These are phyloP conservation scores for Penicillium sp. DNA, from an alignment of 2,329 filamentous ascomycete species.

Conservation along the genomic window DNA sequence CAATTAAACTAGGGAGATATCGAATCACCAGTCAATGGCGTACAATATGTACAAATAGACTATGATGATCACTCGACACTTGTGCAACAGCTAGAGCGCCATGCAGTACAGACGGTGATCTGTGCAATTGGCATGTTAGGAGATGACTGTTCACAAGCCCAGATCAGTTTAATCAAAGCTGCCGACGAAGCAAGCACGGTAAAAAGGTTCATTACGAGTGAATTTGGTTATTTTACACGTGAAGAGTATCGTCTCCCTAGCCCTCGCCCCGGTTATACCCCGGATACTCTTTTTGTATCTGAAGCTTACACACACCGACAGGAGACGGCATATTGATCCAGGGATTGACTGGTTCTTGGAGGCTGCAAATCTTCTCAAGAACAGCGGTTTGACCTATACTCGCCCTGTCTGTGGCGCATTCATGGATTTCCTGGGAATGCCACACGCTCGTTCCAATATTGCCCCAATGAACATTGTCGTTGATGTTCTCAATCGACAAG, in stretches of 20 bases:
- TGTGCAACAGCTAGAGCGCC: conserved; percentile 4
- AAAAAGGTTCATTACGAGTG: conserved; percentile 11
- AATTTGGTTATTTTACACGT: conserved; percentile 10
- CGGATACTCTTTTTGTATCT: not conserved
- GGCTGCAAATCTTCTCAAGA: conserved; percentile 11
- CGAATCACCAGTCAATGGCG: conserved; percentile 6
- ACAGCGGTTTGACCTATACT: conserved; percentile 10
- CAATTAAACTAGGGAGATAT: conserved; percentile 4
- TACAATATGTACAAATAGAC: conserved; percentile 14
- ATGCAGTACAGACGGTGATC: conserved; percentile 13
- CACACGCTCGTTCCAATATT: conserved; percentile 8
- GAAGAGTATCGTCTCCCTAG: conserved; percentile 8
- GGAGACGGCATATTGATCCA: conserved; percentile 11
- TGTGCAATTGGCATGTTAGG: conserved; percentile 15
- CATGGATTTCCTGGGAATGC: conserved; percentile 15
- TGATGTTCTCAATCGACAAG: conserved; percentile 10
- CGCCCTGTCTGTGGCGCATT: conserved; percentile 13
- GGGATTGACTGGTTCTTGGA: conserved; percentile 11
- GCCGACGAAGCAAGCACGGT: conserved; percentile 10
- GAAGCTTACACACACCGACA: not conserved
- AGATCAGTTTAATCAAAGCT: conserved; percentile 14
- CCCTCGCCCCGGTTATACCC: not conserved
- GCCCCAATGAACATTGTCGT: conserved; percentile 5
- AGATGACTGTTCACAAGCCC: conserved; percentile 10
- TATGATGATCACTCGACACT: conserved; percentile 11